Conservation (phyloP, 345 rosid genomes). For the Acer yangbiense region DNA sequence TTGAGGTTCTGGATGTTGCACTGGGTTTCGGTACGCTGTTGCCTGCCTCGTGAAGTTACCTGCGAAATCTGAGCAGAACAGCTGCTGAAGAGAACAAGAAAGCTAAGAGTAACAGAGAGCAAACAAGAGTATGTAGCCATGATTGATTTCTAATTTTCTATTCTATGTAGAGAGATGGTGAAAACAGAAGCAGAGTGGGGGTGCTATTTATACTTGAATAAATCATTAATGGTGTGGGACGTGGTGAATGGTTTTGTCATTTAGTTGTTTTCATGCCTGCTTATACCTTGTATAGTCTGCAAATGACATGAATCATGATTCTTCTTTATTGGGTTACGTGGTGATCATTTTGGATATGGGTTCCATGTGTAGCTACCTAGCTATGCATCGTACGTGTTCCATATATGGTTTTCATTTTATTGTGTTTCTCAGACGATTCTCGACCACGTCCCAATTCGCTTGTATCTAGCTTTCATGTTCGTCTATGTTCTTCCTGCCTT, state of each 20-base stretch:
- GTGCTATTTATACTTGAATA: conserved; percentile 10
- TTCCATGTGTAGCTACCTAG: no score
- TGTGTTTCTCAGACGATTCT: no score
- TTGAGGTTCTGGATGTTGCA: conserved; percentile 38
- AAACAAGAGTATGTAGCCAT: conserved; percentile 2
- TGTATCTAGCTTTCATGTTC: no score
- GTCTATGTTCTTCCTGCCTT: no score
- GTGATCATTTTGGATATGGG: no score
- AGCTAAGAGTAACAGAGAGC: conserved; percentile 5
- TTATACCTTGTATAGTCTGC: no score
- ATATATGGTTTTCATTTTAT: no score
- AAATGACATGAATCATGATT: no score
- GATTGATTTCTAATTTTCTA: no score
- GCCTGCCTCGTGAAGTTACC: neutral
- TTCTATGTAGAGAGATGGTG: neutral
- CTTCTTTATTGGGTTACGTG: no score
- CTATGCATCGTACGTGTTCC: no score
- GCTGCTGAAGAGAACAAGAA: conserved; percentile 10
- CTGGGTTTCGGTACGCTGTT: conserved; percentile 22
- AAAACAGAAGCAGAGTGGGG: neutral
- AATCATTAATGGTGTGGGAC: neutral
- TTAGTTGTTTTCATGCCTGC: neutral
- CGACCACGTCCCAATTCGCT: no score
- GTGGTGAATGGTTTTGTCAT: conserved; percentile 8
- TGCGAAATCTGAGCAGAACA: conserved; percentile 8